phyloP scores from a whole-genome alignment of 345 rosid genomes.

The Aquilaria sinensis region DNA sequence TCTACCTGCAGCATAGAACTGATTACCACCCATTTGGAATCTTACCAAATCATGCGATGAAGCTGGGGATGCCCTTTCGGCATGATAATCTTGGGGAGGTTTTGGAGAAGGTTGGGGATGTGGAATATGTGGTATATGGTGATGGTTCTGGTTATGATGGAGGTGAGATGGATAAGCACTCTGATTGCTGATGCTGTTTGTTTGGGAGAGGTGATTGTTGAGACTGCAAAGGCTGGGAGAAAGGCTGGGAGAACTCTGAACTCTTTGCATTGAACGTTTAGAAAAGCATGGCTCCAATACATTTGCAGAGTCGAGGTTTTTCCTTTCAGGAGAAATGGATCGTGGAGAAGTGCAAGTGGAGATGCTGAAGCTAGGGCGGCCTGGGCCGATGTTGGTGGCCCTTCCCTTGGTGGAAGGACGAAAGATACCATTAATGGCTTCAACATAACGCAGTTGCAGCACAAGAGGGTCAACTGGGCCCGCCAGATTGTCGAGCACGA shows the following conservation, averaged over 20 bases:
- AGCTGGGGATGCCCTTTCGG: conserved; percentile 11
- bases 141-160: conserved; percentile 19
- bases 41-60: conserved; percentile 16
- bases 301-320: conserved; percentile 17
- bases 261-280: conserved; percentile 42
- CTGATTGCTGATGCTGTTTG: conserved; percentile 3
- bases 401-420: conserved; percentile 11
- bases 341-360: conserved; percentile 45
- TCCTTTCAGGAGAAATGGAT: conserved; percentile 39
- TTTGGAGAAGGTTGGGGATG: conserved; percentile 20
- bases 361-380: conserved; percentile 33
- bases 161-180: conserved; percentile 16
- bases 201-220: conserved; percentile 9
- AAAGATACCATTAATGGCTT: conserved; percentile 57
- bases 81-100: conserved; percentile 23
- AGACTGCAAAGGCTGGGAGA: conserved; percentile 43
- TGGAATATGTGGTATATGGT: conserved; percentile 8
- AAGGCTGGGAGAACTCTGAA: conserved; percentile 53
- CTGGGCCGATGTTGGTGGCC: conserved; percentile 16
- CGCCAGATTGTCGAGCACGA: conserved; percentile 30
- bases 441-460: conserved; percentile 62
- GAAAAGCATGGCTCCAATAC: conserved; percentile 20
- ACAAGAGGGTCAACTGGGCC: conserved; percentile 28
- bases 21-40: too few relatives aligned
- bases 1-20: too few relatives aligned